Percentiles rank a stretch among this genome's conserved stretches.
These are phyloP conservation scores for Porphyrellus cyaneotinctus DNA, from an alignment of 768 basidiomycete species.

Conservation along the genomic window DNA sequence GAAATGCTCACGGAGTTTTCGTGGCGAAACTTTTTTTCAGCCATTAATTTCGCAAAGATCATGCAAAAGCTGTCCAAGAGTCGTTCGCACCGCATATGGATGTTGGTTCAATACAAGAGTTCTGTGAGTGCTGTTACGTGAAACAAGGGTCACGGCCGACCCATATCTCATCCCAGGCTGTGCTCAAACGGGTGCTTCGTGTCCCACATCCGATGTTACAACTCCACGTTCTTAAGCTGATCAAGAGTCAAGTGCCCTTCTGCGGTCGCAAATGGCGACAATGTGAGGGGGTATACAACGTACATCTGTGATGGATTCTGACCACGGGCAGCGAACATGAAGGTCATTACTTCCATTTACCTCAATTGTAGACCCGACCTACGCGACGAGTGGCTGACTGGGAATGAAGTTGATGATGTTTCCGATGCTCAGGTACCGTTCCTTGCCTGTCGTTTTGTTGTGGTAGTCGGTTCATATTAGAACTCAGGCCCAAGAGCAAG, in stretches of 20 bases:
- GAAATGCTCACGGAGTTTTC: conserved; percentile 93
- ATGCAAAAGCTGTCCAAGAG: conserved; percentile 98
- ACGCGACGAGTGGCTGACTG: conserved; percentile 96
- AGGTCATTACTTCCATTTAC: conserved; percentile 98
- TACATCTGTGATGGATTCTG: conserved; percentile 4
- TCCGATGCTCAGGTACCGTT: conserved; percentile 78
- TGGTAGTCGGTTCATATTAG: conserved; percentile 10
- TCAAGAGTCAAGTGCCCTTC: conserved; percentile 98
- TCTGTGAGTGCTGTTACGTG: conserved; percentile 55
- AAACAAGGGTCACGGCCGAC: conserved; percentile 4
- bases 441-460: conserved; percentile 1
- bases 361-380: conserved; percentile 95
- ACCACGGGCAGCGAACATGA: conserved; percentile 83
- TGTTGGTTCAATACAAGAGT: conserved; percentile 97
- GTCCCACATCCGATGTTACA: conserved; percentile 94
- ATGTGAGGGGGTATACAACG: conserved; percentile 48
- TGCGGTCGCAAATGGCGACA: conserved; percentile 98
- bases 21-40: conserved; percentile 96
- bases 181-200: conserved; percentile 89
- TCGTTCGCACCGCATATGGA: conserved; percentile 89
- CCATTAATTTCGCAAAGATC: conserved; percentile 96
- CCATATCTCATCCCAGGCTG: conserved; percentile 55
- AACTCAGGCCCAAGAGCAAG: conserved; percentile 86
- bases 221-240: conserved; percentile 90
- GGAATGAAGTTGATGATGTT: conserved; percentile 86